Base-by-base conservation (phyloP, 2,329 filamentous ascomycete genomes). In the Endocalyx cinctus region DNA sequence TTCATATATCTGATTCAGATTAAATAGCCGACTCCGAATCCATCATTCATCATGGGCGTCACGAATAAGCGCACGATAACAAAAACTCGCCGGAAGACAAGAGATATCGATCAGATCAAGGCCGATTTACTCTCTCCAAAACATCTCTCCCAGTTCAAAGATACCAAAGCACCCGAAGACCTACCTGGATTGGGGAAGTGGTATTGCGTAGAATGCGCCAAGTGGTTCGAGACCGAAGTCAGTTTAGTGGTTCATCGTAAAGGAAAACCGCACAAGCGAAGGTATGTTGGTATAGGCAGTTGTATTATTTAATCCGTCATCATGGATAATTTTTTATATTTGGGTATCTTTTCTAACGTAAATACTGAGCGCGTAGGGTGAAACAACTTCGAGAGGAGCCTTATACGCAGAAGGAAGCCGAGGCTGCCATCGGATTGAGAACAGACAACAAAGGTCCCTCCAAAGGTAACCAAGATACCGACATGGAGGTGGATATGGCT, bases 201-300 rank as follows among this genome's bases (percentile, higher is more conserved):
- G 58, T 97, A 96, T 63, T 98, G 92, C 61, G 71, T 84, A 12
- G 85, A 95, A 62, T 98, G 92, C 61, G 84, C 92, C 43, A 97
- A 94, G 67, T 97, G 87, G 83, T 97, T 94, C 59, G 90, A 97
- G 60, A 84, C 80, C 31, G 84, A 92, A 46, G 62, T 74, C 50
- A 94, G 86, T 49, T 67, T 94, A 37, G 69, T 73, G 22, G 71
- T 77, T 17, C 92, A 98, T 63, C 71, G 72, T 37, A 87, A 84
- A 60, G 87, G 87, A 50, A 98, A 96, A 66, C 87, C 86, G 45
- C 92, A 98, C 65, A 96, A 89, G 75, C 79, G 88, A 69, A 84
- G 84, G 86, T 87, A 55, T 45, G 60, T 45, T 26, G 25, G 29
- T 29, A 20, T 25, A 17, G 7, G 17, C n/a, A n/a, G n/a, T n/a